Conservation (phyloP, 2,329 filamentous ascomycete genomes). For the Clathrospora elynae region DNA sequence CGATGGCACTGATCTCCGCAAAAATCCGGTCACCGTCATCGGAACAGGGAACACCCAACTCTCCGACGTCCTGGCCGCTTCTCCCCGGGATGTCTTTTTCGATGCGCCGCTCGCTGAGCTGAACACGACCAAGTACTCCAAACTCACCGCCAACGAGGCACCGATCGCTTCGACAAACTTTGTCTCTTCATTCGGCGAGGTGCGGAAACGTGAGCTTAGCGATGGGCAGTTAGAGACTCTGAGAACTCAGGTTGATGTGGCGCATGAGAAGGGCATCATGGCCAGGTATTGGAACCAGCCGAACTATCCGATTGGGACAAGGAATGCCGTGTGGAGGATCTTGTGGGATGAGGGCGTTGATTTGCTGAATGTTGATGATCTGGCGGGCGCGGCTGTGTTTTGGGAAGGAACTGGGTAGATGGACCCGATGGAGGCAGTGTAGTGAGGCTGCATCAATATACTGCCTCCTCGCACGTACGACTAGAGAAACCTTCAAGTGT, state of each 20-base stretch:
- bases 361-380: slow-evolving; percentile 68
- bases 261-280: slow-evolving; percentile 62
- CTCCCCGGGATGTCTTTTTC: slow-evolving; percentile 60
- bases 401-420: slow-evolving; percentile 42
- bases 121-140: slow-evolving; percentile 45
- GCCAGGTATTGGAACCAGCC: slow-evolving; percentile 69
- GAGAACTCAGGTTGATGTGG: slow-evolving; percentile 57
- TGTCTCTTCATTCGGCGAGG: slow-evolving; percentile 47
- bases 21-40: slow-evolving; percentile 63
- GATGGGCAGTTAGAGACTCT: slow-evolving; percentile 58
- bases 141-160: slow-evolving; percentile 56
- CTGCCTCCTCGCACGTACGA: too few relatives aligned
- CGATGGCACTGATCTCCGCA: slow-evolving; percentile 53
- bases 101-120: slow-evolving; percentile 61
- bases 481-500: too few relatives aligned
- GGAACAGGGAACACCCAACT: slow-evolving; percentile 61
- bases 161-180: slow-evolving; percentile 63
- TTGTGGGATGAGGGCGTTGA: slow-evolving; percentile 64
- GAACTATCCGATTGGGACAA: slow-evolving; percentile 58
- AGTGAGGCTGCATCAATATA: too few relatives aligned
- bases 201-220: slow-evolving; percentile 48
- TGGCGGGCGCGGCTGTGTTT: slow-evolving; percentile 55
- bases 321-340: slow-evolving; percentile 58
- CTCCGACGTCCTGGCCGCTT: slow-evolving; percentile 50
- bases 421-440: too few relatives aligned